Evolutionary conservation across 768 basidiomycete species (phyloP).

Genomic region (Suillus hirtellus): DNA sequence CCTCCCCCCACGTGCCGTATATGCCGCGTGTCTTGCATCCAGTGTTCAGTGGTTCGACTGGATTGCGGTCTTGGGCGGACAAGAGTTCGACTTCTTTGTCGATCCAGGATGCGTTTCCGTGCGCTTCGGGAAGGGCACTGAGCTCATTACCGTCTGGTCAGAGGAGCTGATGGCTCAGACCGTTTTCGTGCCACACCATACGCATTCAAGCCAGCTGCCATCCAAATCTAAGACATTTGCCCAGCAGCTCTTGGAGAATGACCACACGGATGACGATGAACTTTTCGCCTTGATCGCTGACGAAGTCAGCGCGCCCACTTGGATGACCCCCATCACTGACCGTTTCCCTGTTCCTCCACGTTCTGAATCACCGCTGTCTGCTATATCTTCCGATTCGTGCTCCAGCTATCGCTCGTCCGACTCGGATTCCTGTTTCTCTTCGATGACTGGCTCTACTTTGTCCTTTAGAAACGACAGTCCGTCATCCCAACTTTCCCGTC

Average conservation of each 20-base stretch:
- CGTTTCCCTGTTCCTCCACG: constrained; percentile 55
- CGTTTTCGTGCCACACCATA: constrained; percentile 17
- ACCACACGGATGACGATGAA: constrained; percentile 69
- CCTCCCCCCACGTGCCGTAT: constrained; percentile 70
- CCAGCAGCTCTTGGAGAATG: constrained; percentile 72
- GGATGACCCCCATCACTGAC: constrained; percentile 64
- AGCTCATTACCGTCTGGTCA: constrained; percentile 68
- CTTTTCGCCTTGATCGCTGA: constrained; percentile 75
- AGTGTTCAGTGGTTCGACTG: constrained; percentile 82
- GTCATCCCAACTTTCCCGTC: constrained; percentile 57
- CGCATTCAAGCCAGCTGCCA: constrained; percentile 19
- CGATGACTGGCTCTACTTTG: constrained; percentile 55
- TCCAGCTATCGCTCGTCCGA: constrained; percentile 65
- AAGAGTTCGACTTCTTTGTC: constrained; percentile 77
- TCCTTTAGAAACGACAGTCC: constrained; percentile 45
- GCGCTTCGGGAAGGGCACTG: constrained; percentile 49
- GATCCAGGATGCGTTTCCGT: constrained; percentile 79
- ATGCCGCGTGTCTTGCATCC: constrained; percentile 67
- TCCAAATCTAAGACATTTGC: constrained; percentile 59
- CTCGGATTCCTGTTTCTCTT: constrained; percentile 73
- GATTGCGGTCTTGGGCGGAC: constrained; percentile 67
- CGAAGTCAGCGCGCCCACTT: constrained; percentile 66
- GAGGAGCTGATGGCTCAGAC: constrained; percentile 43
- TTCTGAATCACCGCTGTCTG: constrained; percentile 60
- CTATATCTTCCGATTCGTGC: constrained; percentile 51